Conservation (phyloP, 768 basidiomycete genomes). For the Tephrocybe sp. region DNA sequence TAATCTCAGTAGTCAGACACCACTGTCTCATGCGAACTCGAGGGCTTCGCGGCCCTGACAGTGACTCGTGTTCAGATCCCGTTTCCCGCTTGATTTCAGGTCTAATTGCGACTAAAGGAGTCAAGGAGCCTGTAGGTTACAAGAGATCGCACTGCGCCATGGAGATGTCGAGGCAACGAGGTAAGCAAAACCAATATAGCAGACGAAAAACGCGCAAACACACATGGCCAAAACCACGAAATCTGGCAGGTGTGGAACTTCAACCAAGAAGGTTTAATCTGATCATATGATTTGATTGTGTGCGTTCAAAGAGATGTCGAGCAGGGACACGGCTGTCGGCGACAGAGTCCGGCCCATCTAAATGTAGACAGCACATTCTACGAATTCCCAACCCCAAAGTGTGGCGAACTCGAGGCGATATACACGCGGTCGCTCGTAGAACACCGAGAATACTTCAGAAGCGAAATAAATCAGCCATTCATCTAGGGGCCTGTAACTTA, state of each 20-base stretch:
- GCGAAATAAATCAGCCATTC: constrained; percentile 4
- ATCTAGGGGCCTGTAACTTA: background rate
- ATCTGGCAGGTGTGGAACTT: constrained; percentile 10
- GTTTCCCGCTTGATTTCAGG: background rate
- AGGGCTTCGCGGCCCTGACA: constrained; percentile 6
- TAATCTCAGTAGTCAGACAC: background rate
- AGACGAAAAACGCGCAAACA: constrained; percentile 2
- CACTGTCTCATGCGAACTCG: background rate
- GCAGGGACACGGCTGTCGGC: constrained; percentile 11
- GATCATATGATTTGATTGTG: constrained; percentile 15
- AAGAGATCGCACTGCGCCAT: constrained; percentile 6
- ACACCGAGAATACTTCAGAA: background rate
- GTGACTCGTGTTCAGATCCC: background rate
- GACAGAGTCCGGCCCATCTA: too few relatives aligned
- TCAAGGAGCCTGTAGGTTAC: constrained; percentile 4
- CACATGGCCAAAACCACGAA: constrained; percentile 11
- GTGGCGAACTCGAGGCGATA: constrained; percentile 10
- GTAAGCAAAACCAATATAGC: constrained; percentile 2
- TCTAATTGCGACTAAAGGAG: background rate
- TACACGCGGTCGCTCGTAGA: constrained; percentile 1
- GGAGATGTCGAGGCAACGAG: constrained; percentile 15
- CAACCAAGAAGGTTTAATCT: constrained; percentile 12
- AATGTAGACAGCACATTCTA: background rate
- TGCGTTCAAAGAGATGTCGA: constrained; percentile 3
- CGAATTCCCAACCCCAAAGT: constrained; percentile 6